Evolutionary conservation across 495 filamentous ascomycete species (phyloP), one percentile per base, ranked within the genome.

Genomic region (Tuber umbilicatum): DNA sequence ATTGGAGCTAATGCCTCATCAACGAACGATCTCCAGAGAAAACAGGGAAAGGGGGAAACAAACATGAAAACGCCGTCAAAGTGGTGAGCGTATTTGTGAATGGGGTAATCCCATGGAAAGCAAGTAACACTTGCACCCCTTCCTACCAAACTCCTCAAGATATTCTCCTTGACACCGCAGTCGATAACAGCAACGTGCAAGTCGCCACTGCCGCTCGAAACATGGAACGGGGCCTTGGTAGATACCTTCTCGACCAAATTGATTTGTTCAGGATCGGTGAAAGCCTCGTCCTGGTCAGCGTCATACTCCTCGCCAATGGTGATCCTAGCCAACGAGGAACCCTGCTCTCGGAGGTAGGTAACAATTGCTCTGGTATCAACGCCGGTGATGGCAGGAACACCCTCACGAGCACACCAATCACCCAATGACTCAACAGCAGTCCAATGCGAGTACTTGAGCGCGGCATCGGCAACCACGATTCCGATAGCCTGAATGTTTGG

Each of bases 101-200:
- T 94, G 72, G 93, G 93, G 86, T 93, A 98, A 85, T 97, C 90
- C 85, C 91, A 97, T 68, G 95, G 95, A 86, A 99, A 96, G 73
- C 91, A 91, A 37, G 96, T 98, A 69, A 97, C 91, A 76, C 90
- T 92, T 60, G 92, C 90, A 39, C 94, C 95, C 43, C 95, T 92
- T 84, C 86, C 87, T 77, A 98, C 94, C 76, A 99, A 86, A 82
- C 92, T 94, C 78, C 95, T 92, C 70, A 99, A 89, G 83, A 99
- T 99, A 86, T 98, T 99, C 88, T 99, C 95, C 88, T 99, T 99
- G 75, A 99, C 96, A 84, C 95, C 95, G 83, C 95, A 99, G 85
- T 99, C 95, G 83, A 99, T 90, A 74, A 99, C 88, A 45, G 94
- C 95, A 80, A 99, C 89, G 85, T 99, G 95, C 83, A 91, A 89